Percentiles rank a stretch among this genome's conserved stretches.
Evolutionary conservation across 148 eudicot genomes (phyloP).

Genomic region (Cornus suecica): DNA sequence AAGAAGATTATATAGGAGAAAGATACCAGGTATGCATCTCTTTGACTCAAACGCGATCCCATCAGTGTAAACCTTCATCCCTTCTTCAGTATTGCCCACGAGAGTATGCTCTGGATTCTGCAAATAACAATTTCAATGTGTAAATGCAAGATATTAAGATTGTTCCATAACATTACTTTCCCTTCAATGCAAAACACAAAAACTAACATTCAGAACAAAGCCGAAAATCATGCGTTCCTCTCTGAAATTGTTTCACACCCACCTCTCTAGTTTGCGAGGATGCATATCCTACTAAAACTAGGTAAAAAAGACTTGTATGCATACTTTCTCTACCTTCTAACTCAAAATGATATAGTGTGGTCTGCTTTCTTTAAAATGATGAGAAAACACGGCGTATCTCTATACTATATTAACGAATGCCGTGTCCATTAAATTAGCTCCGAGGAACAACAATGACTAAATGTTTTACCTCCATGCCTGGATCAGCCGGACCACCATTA

Average conservation of each 20-base stretch:
- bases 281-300: conserved; percentile 15
- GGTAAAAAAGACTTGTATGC: background rate
- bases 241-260: conserved; percentile 7
- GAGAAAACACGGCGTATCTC: too few relatives aligned
- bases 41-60: conserved; percentile 16
- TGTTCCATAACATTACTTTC: background rate
- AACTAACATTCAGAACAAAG: conserved; percentile 11
- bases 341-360: background rate
- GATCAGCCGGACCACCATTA: conserved; percentile 26
- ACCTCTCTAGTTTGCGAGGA: background rate
- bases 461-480: conserved; percentile 26
- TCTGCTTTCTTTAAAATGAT: background rate
- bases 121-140: conserved; percentile 1
- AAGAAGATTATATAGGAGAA: too few relatives aligned
- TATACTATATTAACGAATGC: background rate
- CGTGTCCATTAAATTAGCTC: background rate
- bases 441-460: background rate
- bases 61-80: conserved; percentile 9
- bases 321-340: background rate
- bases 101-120: conserved; percentile 18
- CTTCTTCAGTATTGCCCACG: conserved; percentile 11
- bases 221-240: conserved; percentile 10
- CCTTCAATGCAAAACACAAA: background rate
- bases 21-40: conserved; percentile 35
- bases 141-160: background rate